These are phyloP conservation scores for Diplocarpon mali DNA, from an alignment of 2,329 filamentous ascomycete genomes.

Conservation along the genomic window DNA sequence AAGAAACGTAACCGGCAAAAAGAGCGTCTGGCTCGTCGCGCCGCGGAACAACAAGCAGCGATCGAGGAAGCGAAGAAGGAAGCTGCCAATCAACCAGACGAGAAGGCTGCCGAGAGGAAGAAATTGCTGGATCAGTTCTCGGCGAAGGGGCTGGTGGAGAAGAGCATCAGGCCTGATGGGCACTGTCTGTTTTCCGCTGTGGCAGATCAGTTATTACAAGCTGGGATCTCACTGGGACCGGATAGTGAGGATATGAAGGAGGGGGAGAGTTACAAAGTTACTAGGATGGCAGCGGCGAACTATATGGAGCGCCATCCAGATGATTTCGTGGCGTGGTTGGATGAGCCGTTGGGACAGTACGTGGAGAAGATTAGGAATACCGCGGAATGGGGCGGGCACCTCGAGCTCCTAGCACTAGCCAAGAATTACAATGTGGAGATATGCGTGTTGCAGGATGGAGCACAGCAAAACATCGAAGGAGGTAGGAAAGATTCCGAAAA, in stretches of 20 bases:
- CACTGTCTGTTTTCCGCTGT: conserved; percentile 92
- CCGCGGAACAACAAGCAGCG: conserved; percentile 68
- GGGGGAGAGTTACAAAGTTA: conserved; percentile 47
- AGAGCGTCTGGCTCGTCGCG: conserved; percentile 77
- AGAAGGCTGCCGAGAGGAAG: conserved; percentile 56
- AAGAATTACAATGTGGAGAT: conserved; percentile 71
- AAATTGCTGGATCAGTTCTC: conserved; percentile 60
- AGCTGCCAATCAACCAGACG: conserved; percentile 62
- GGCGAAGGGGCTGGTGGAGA: conserved; percentile 54
- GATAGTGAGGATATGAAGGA: conserved; percentile 26
- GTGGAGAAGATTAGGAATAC: conserved; percentile 69
- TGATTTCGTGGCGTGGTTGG: conserved; percentile 79
- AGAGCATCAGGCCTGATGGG: conserved; percentile 78
- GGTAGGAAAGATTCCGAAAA: conserved; percentile 36
- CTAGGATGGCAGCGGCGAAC: conserved; percentile 60
- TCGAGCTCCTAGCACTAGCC: conserved; percentile 79
- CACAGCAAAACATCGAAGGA: conserved; percentile 61
- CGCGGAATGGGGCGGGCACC: conserved; percentile 90
- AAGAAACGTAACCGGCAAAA: conserved; percentile 84
- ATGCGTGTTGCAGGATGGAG: conserved; percentile 74
- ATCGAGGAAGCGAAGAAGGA: conserved; percentile 61
- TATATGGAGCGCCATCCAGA: conserved; percentile 67
- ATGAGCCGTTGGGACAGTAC: conserved; percentile 67
- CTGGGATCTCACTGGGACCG: conserved; percentile 34
- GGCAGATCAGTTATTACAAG: conserved; percentile 64